Evolutionary conservation across 2,329 filamentous ascomycete genomes (phyloP).

Genomic region (Aspergillus sp.): DNA sequence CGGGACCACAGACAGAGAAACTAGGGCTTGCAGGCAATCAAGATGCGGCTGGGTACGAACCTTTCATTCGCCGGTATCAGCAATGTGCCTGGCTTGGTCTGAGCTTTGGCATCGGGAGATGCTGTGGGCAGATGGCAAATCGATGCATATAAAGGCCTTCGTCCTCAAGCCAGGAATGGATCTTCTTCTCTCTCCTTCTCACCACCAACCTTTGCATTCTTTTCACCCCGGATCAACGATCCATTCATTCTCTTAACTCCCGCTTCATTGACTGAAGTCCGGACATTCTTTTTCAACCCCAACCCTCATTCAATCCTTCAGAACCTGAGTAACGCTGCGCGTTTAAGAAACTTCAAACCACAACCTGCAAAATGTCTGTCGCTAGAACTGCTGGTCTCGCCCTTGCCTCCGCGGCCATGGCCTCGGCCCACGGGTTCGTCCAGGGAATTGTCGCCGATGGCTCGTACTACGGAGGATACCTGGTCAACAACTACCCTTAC

Average conservation of each 20-base stretch:
- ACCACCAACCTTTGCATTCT: conserved; percentile 31
- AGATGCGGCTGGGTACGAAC: conserved; percentile 20
- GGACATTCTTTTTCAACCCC: conserved; percentile 29
- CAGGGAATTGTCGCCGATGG: conserved; percentile 36
- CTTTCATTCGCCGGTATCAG: conserved; percentile 14
- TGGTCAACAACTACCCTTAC: conserved; percentile 38
- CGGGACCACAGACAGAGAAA: conserved; percentile 11
- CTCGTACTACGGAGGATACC: conserved; percentile 42
- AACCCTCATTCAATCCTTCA: conserved; percentile 20
- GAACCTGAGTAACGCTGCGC: conserved; percentile 30
- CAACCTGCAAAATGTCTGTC: conserved; percentile 30
- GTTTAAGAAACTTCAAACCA: conserved; percentile 19
- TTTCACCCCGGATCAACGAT: conserved; percentile 28
- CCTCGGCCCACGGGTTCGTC: conserved; percentile 42
- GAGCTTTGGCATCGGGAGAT: conserved; percentile 8
- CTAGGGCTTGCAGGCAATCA: conserved; percentile 17
- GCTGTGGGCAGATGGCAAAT: neutral
- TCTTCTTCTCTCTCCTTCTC: conserved; percentile 16
- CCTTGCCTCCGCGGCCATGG: conserved; percentile 37
- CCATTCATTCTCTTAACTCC: conserved; percentile 26
- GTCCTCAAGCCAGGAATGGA: neutral
- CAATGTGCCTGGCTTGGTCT: conserved; percentile 11
- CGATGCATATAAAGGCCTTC: conserved; percentile 18
- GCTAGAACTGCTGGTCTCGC: conserved; percentile 33
- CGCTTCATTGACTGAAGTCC: conserved; percentile 38